Evolutionary conservation across 164 flowering plant species (phyloP).

Genomic region (Santalum album): DNA sequence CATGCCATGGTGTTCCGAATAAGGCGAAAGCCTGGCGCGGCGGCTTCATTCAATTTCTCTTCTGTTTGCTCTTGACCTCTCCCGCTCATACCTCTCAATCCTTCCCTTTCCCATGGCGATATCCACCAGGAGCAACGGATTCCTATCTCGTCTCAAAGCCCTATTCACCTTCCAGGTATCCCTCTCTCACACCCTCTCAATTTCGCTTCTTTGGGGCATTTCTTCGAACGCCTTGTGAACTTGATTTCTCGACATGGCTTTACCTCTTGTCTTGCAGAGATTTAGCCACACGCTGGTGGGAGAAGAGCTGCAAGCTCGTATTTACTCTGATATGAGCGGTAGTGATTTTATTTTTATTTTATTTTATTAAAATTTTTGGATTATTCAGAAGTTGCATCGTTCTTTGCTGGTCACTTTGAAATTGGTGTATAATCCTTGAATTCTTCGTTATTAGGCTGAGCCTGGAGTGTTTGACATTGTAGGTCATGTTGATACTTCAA

Average conservation of each 20-base stretch:
- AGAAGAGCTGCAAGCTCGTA: slow-evolving; percentile 1
- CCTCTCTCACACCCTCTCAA: not conserved
- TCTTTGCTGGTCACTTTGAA: no score
- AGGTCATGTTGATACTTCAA: slow-evolving; percentile 21
- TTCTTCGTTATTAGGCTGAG: not conserved
- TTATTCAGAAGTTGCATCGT: no score
- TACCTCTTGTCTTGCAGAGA: slow-evolving; percentile 15
- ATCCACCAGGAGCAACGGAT: not conserved
- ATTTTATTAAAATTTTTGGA: no score
- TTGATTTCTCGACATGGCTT: not conserved
- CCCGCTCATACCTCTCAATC: not conserved
- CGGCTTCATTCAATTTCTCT: no score
- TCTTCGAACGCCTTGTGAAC: slow-evolving; percentile 12
- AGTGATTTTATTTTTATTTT: no score
- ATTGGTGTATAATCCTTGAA: slow-evolving; percentile 1
- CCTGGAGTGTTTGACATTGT: not conserved
- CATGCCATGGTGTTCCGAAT: no score
- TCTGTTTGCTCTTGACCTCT: no score
- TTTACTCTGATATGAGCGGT: not conserved
- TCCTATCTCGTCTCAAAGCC: slow-evolving; percentile 11
- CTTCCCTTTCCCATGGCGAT: not conserved
- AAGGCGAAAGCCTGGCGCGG: no score
- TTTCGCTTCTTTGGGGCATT: slow-evolving; percentile 7
- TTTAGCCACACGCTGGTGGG: slow-evolving; percentile 14
- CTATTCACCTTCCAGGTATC: slow-evolving; percentile 8